A percentile compares a stretch with the other conserved stretches of the same genome.
These are phyloP conservation scores for Microcos paniculata DNA, from an alignment of 345 rosid genomes.

Conservation along the genomic window DNA sequence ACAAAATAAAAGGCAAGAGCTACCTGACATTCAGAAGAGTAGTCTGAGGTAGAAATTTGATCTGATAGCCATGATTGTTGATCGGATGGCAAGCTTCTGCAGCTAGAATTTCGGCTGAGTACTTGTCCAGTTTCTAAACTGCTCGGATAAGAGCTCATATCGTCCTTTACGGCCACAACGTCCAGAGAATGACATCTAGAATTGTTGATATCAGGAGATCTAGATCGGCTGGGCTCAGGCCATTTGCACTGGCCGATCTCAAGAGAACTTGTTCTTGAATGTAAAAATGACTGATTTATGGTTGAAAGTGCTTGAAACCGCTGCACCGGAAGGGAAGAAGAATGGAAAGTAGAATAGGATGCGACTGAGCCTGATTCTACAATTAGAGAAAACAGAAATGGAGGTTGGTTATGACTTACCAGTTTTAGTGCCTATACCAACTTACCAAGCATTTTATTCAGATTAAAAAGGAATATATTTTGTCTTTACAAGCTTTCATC, in stretches of 20 bases:
- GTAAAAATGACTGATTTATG: slow-evolving; percentile 43
- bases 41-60: slow-evolving; percentile 52
- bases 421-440: background rate
- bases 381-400: background rate
- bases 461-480: no score
- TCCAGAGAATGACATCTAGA: slow-evolving; percentile 46
- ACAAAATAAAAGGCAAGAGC: slow-evolving; percentile 15
- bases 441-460: background rate
- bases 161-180: slow-evolving; percentile 35
- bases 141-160: slow-evolving; percentile 32
- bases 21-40: slow-evolving; percentile 58
- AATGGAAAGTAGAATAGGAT: slow-evolving; percentile 39
- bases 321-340: slow-evolving; percentile 56
- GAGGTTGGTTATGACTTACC: background rate
- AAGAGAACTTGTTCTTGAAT: slow-evolving; percentile 36
- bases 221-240: background rate
- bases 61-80: slow-evolving; percentile 46
- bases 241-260: slow-evolving; percentile 37
- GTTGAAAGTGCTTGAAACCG: slow-evolving; percentile 64
- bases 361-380: slow-evolving; percentile 44
- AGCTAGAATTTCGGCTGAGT: slow-evolving; percentile 38
- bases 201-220: slow-evolving; percentile 47
- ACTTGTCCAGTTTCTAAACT: slow-evolving; percentile 35
- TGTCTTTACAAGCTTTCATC: background rate
- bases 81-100: slow-evolving; percentile 43